phyloP scores from a whole-genome alignment of 2,329 filamentous ascomycete species.

The Ambrosiella cleistominuta region DNA sequence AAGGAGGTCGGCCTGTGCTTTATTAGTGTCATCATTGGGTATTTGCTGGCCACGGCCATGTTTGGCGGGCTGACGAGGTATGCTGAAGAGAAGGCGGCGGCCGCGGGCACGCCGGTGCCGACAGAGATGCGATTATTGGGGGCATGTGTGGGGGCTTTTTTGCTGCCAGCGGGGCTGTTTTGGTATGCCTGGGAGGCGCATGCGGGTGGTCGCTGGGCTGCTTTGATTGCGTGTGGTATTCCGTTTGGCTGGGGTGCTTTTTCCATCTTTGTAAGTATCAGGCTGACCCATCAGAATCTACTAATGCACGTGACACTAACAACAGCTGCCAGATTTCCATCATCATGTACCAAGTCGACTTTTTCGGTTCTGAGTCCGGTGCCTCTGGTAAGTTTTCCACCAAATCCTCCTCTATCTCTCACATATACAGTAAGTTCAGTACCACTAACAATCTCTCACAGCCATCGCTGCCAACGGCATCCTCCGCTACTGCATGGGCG shows the following conservation, averaged over 20 bases:
- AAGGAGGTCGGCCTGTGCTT: conserved; percentile 29
- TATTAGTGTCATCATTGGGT: conserved; percentile 28
- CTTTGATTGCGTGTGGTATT: conserved; percentile 32
- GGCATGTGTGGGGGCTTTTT: conserved; percentile 39
- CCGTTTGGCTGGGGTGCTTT: conserved; percentile 44
- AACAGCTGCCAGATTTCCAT: conserved; percentile 8
- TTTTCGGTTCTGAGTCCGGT: conserved; percentile 14
- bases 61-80: conserved; percentile 20
- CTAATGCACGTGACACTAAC: background rate
- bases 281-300: background rate
- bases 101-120: conserved; percentile 24
- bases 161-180: conserved; percentile 35
- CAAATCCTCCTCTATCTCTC: background rate
- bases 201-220: conserved; percentile 29
- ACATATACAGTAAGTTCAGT: conserved; percentile 27
- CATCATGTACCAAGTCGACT: conserved; percentile 15
- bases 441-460: conserved; percentile 28
- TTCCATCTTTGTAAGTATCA: conserved; percentile 33
- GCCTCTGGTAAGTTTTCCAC: conserved; percentile 13
- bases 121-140: conserved; percentile 42
- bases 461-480: conserved; percentile 42
- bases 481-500: conserved; percentile 35
- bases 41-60: conserved; percentile 21
- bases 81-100: conserved; percentile 23
- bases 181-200: conserved; percentile 43